Evolutionary conservation across 2,329 filamentous ascomycete genomes (phyloP).

Genomic region (Trichoderma oligosporum): DNA sequence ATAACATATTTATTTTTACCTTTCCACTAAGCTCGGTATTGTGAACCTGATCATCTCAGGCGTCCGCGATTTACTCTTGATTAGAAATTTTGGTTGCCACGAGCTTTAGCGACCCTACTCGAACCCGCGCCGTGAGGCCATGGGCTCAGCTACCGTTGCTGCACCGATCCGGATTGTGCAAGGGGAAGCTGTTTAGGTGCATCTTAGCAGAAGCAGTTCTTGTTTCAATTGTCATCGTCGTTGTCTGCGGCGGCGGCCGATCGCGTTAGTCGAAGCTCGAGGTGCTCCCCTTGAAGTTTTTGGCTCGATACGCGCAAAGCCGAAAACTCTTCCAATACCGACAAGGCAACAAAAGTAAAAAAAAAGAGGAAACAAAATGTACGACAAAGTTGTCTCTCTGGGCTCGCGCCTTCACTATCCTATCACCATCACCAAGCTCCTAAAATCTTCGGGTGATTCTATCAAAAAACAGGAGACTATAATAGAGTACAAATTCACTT

Average conservation of each 20-base stretch:
- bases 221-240: neutral
- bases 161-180: constrained; percentile 31
- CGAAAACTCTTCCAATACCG: too few species aligned
- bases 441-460: constrained; percentile 69
- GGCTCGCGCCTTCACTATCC: constrained; percentile 77
- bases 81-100: neutral
- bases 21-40: neutral
- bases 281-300: constrained; percentile 1
- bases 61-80: too few species aligned
- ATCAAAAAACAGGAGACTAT: constrained; percentile 74
- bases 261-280: constrained; percentile 11
- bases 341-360: too few species aligned
- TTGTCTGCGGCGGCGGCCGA: neutral
- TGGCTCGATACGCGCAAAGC: constrained; percentile 11
- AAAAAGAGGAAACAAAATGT: constrained; percentile 28
- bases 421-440: constrained; percentile 82
- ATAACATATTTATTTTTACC: neutral
- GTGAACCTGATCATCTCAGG: too few species aligned
- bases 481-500: constrained; percentile 84
- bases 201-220: constrained; percentile 18
- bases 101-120: neutral
- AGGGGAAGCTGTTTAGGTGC: constrained; percentile 31
- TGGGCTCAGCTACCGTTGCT: constrained; percentile 32
- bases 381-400: constrained; percentile 45
- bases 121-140: constrained; percentile 29